A percentile compares a stretch with the other conserved stretches of the same genome.
phyloP scores from a whole-genome alignment of 2,329 filamentous ascomycete species.

The Nemania diffusa region DNA sequence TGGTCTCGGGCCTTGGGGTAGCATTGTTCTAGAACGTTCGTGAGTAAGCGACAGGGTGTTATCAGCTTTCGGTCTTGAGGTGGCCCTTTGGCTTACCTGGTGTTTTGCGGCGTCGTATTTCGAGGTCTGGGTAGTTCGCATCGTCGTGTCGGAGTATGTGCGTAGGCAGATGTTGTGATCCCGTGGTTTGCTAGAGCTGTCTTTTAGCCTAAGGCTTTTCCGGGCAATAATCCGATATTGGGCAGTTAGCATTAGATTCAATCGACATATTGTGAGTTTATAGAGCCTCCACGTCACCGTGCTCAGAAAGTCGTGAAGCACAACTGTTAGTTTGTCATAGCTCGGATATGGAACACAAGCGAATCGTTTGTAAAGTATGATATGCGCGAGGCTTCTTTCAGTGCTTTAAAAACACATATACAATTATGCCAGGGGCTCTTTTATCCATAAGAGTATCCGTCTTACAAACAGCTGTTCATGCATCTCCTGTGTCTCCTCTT shows the following conservation, averaged over 20 bases:
- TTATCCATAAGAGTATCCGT: constrained; percentile 11
- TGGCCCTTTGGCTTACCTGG: not conserved
- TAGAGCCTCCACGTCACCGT: not conserved
- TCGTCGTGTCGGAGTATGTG: constrained; percentile 3
- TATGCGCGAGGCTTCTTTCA: constrained; percentile 4
- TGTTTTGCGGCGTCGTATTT: not conserved
- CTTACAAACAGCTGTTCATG: constrained; percentile 41
- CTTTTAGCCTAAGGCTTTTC: constrained; percentile 11
- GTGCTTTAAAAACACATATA: constrained; percentile 10
- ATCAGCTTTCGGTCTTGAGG: not conserved
- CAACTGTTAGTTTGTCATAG: constrained; percentile 26
- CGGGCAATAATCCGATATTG: constrained; percentile 5
- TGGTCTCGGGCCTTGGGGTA: constrained; percentile 1
- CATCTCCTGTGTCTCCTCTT: constrained; percentile 38
- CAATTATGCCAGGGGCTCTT: constrained; percentile 1
- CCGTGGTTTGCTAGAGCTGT: not conserved
- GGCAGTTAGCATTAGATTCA: constrained; percentile 4
- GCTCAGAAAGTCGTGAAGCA: not conserved
- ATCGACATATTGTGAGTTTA: not conserved
- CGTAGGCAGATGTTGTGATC: constrained; percentile 18
- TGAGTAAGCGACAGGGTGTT: constrained; percentile 6
- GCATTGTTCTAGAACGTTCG: constrained; percentile 26
- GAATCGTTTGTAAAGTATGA: constrained; percentile 4
- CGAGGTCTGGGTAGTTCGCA: not conserved
- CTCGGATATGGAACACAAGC: constrained; percentile 2